Evolutionary conservation across 1,139 yeast genomes (phyloP).

Genomic region (Yamadazyma sp.): DNA sequence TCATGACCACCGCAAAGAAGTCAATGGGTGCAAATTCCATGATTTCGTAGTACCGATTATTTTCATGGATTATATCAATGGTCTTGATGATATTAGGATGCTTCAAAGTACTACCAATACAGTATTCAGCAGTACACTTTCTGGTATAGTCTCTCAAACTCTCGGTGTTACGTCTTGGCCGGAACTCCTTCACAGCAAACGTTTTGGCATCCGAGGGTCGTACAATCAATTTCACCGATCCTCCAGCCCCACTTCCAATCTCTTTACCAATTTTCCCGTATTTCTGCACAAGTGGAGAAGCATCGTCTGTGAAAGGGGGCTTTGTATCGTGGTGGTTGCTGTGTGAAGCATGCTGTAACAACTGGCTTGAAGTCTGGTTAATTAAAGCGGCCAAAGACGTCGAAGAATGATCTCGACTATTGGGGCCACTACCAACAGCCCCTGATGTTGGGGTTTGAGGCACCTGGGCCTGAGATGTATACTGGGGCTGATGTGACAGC

Average conservation of each 20-base stretch:
- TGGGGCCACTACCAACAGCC: slow-evolving; percentile 7
- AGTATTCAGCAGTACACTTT: slow-evolving; percentile 95
- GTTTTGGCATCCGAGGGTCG: slow-evolving; percentile 80
- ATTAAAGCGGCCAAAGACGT: slow-evolving; percentile 45
- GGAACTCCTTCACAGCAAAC: slow-evolving; percentile 95
- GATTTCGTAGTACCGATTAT: slow-evolving; percentile 83
- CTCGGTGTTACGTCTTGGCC: slow-evolving; percentile 83
- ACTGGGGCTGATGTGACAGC: no score
- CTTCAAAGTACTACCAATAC: slow-evolving; percentile 92
- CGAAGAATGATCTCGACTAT: slow-evolving; percentile 34
- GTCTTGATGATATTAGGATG: slow-evolving; percentile 95
- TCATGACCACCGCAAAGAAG: slow-evolving; percentile 96
- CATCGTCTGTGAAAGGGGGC: slow-evolving; percentile 51
- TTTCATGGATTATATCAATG: slow-evolving; percentile 85
- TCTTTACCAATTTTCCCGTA: slow-evolving; percentile 89
- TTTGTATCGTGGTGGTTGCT: slow-evolving; percentile 21
- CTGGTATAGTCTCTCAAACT: slow-evolving; percentile 86
- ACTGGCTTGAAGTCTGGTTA: slow-evolving; percentile 45
- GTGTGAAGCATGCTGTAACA: slow-evolving; percentile 39
- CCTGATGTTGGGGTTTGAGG: background rate
- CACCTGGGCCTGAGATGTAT: background rate
- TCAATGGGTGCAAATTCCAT: slow-evolving; percentile 98
- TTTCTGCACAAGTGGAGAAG: slow-evolving; percentile 71
- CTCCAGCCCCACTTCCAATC: slow-evolving; percentile 98
- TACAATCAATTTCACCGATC: slow-evolving; percentile 83